Conservation (phyloP, 192 early-diverging fungal genomes). For the Rhizophagus sp. region DNA sequence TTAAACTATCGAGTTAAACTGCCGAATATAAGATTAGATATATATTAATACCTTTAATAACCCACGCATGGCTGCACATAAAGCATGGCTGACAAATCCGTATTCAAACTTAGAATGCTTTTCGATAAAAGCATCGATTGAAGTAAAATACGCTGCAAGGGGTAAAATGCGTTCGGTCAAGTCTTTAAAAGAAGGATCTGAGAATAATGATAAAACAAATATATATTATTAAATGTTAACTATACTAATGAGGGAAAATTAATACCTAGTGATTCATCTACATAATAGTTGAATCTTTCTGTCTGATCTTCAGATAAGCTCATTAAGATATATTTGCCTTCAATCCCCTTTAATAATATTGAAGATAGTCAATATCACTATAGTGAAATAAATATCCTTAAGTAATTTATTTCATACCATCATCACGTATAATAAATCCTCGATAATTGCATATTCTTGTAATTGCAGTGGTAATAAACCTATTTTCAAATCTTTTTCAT, state of each 20-base stretch:
- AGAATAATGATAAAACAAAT: neutral
- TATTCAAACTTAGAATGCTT: constrained; percentile 73
- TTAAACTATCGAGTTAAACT: neutral
- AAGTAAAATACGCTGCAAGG: constrained; percentile 71
- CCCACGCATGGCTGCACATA: constrained; percentile 76
- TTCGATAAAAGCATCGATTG: constrained; percentile 76
- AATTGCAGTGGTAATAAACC: constrained; percentile 49
- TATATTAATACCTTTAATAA: constrained; percentile 63
- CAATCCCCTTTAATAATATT: constrained; percentile 63
- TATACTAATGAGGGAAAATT: neutral
- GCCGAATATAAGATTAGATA: neutral
- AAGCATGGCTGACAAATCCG: constrained; percentile 87
- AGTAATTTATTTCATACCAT: constrained; percentile 54
- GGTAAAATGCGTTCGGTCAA: constrained; percentile 80
- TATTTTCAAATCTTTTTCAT: constrained; percentile 25
- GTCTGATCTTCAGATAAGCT: constrained; percentile 35
- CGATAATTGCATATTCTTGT: constrained; percentile 84
- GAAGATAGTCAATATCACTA: constrained; percentile 2
- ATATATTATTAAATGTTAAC: neutral
- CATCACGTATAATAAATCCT: constrained; percentile 87
- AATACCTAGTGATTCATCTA: constrained; percentile 6
- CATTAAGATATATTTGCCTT: constrained; percentile 70
- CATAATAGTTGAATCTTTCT: constrained; percentile 18
- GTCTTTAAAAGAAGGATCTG: constrained; percentile 67
- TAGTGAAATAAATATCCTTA: neutral